These are phyloP conservation scores for Brassica juncea DNA, from an alignment of 345 rosid genomes.

Conservation along the genomic window DNA sequence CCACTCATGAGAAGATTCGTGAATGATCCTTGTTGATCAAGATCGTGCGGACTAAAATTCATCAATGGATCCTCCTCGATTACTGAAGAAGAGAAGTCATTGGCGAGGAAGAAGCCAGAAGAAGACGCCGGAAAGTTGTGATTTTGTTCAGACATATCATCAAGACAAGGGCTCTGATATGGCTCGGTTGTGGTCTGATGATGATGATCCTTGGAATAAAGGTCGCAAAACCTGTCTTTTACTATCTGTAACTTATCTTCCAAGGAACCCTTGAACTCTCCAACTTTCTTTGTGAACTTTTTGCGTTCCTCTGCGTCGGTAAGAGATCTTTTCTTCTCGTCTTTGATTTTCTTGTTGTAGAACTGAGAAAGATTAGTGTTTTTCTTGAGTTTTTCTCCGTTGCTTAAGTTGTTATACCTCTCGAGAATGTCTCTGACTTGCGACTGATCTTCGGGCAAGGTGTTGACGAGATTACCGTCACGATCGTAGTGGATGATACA, in stretches of 20 bases:
- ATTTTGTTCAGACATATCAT: neutral
- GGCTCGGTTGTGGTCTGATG: neutral
- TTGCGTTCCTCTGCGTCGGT: neutral
- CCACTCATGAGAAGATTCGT: conserved; percentile 3
- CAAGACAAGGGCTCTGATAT: neutral
- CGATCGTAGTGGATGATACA: neutral
- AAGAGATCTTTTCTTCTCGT: neutral
- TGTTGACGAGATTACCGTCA: neutral
- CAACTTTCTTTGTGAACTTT: neutral
- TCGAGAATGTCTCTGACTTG: neutral
- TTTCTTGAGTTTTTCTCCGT: neutral
- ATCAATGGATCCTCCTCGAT: neutral
- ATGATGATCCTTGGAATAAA: neutral
- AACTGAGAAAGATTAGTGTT: neutral
- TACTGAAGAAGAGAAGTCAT: neutral
- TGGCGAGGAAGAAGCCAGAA: neutral
- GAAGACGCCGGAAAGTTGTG: neutral
- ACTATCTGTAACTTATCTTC: neutral
- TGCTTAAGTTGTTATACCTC: neutral
- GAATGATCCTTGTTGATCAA: neutral
- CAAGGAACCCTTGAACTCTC: neutral
- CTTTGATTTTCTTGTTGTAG: neutral
- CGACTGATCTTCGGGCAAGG: neutral
- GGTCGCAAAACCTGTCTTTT: neutral
- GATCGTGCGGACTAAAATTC: neutral